Evolutionary conservation across 129 eudicot species (phyloP), one percentile per base, ranked within the genome.

Genomic region (Helichrysum umbraculigerum): DNA sequence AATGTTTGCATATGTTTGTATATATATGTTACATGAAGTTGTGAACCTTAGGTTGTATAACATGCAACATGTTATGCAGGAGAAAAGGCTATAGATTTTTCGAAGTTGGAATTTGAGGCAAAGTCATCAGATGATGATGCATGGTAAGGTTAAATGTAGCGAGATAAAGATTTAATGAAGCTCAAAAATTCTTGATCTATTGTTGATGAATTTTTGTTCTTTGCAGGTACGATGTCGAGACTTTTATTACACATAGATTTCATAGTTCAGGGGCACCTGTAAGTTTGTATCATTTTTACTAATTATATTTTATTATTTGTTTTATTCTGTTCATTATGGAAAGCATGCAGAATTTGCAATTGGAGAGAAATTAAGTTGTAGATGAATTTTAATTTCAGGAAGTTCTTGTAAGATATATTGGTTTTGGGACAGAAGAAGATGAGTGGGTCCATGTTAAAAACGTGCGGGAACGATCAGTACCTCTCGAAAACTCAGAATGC

Each of bases 71-170:
- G 6, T 28, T 28, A 68, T 76, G 79, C 90, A 84, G 92, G 85
- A 63, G 91, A 81, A 62, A 81, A 83, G 83, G 68, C 35, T 57
- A 75, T 61, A 16, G 92, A 85, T 78, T 66, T 80, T 14, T 86
- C 92, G 25, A 83, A 82, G 76, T 51, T 90, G 78, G 88, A 93
- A 76, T 93, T 90, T 51, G 98, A 93, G 86, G 98, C 98, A 11
- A 90, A 81, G 81, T 93, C 98, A 69, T 72, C 89, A 15, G 92
- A 93, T 83, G 92, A 92, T 83, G 90, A 88, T 39, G 98, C 98
- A 61, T 93, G 98, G 98, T 93, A 86, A 79, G 83, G 68, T 76
- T 51, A 76, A 8, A 71, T 78, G 67, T 64, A 78, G 30, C 70
- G 17, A 63, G 71, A 71, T 20, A 21, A 56, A 54, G 12, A 21